Evolutionary conservation across 768 basidiomycete species (phyloP), one percentile per base, ranked within the genome.

Genomic region (Agaricus bisporus): DNA sequence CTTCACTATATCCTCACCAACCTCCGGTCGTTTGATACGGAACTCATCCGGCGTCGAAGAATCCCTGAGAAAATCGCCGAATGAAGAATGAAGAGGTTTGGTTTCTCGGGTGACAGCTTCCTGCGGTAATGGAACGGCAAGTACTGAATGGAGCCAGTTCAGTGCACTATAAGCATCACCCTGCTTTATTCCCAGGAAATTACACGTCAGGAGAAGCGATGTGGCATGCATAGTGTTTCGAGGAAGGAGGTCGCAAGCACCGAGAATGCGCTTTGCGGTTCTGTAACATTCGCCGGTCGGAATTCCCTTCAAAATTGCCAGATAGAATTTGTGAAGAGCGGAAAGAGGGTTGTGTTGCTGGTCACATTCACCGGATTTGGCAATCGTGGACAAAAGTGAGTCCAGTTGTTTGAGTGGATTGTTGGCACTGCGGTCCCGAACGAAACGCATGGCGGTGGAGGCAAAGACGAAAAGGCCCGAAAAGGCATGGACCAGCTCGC

Each of bases 401-500:
- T 45, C 44, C 15, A 54, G 14, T n/a, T 41, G 52, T 25, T 25
- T 29, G 11, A 35, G 14, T 32, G 46, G 52, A 36, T 54, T 42
- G 11, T 18, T 37, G 5, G 38, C 18, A 5, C 3, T 15, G 9
- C 18, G 25, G 17, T 53, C 52, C 11, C 17, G 28, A 8, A 47
- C 18, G 44, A 53, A 53, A 2, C 37, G 44, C 5, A 28, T 41
- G 28, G 38, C 36, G 6, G 52, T 32, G 12, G 45, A 53, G n/a
- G 51, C 44, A 5, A 47, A 53, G 20, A 41, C 17, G 20, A 53
- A 53, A 36, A 47, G 25, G n/a, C 52, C 52, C 14, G 52, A 53
- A 20, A 36, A 36, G 12, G 39, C 26, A 17, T 35, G 18, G n/a
- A 26, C 18, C 8, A 53, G 22, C 4, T n/a, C 12, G 25, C 7